Evolutionary conservation across 1,284 basidiomycete species (phyloP).

Genomic region (Apiotrichum siamense): DNA sequence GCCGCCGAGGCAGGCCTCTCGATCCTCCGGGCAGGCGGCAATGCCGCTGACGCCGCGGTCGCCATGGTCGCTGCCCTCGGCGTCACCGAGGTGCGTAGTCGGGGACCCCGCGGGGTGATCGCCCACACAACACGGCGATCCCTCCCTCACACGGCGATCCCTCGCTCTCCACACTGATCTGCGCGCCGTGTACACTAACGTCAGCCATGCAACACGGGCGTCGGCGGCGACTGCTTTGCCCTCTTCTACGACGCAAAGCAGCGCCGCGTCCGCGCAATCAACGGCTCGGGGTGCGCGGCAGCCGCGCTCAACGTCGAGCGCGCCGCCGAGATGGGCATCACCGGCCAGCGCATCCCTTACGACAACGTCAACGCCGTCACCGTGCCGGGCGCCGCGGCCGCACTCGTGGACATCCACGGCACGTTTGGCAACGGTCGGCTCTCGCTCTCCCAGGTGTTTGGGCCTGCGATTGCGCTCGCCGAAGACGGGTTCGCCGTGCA

Average conservation of each 20-base stretch:
- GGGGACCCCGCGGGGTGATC: too few species aligned
- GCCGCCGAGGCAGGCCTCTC: conserved; percentile 77
- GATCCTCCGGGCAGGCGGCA: conserved; percentile 75
- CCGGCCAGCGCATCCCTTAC: conserved; percentile 54
- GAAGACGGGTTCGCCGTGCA: conserved; percentile 60
- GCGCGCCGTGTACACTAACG: too few species aligned
- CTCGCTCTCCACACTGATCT: too few species aligned
- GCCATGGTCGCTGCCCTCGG: conserved; percentile 19
- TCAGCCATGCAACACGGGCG: conserved; percentile 29
- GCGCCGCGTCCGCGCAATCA: conserved; percentile 58
- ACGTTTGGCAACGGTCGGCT: conserved; percentile 72
- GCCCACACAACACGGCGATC: too few species aligned
- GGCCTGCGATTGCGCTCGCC: conserved; percentile 71
- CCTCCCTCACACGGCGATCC: too few species aligned
- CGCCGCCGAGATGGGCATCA: conserved; percentile 60
- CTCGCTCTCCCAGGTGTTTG: conserved; percentile 65
- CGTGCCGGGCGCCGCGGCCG: conserved; percentile 83
- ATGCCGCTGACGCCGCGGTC: conserved; percentile 55
- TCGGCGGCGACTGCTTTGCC: conserved; percentile 73
- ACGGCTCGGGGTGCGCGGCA: conserved; percentile 64
- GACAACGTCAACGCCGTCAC: conserved; percentile 79
- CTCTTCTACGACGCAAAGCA: conserved; percentile 76
- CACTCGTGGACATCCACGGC: conserved; percentile 80
- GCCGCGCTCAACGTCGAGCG: conserved; percentile 68
- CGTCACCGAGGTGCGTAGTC: conserved; percentile 7